phyloP scores from a whole-genome alignment of 345 rosid genomes.

The Trapa incisa region DNA sequence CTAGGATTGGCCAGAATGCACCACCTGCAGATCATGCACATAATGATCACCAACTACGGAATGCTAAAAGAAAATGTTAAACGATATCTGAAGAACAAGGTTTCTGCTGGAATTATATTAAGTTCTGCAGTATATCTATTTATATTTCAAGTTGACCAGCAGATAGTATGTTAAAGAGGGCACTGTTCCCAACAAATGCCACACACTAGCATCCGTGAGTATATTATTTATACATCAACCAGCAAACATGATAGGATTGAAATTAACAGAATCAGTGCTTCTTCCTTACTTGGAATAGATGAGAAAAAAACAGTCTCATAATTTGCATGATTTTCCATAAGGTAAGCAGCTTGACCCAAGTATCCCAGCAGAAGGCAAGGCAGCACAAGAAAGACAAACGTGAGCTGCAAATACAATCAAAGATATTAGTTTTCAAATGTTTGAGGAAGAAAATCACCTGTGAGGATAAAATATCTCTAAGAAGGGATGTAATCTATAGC shows the following conservation, averaged over 20 bases:
- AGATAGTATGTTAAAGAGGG: background rate
- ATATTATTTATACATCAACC: background rate
- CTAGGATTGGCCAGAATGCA: constrained; percentile 76
- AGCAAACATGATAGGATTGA: constrained; percentile 4
- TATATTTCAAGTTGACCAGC: background rate
- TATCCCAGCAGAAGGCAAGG: constrained; percentile 96
- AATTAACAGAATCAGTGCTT: background rate
- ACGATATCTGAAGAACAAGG: constrained; percentile 4
- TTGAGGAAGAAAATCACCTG: background rate
- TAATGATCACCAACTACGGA: too few relatives aligned
- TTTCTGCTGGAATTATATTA: background rate
- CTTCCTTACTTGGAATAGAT: constrained; percentile 75
- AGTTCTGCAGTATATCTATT: too few relatives aligned
- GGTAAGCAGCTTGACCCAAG: constrained; percentile 98
- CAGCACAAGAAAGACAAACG: constrained; percentile 85
- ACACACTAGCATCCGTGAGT: background rate
- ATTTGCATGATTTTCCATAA: constrained; percentile 45
- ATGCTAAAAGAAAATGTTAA: too few relatives aligned
- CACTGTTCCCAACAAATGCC: background rate
- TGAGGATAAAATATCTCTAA: background rate
- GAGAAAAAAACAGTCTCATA: constrained; percentile 69
- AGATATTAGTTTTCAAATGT: background rate
- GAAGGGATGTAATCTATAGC: background rate
- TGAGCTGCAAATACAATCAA: constrained; percentile 70
- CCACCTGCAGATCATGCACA: constrained; percentile 24